Conservation (phyloP, 768 basidiomycete species). For the Strobilomyces echinocephalus region DNA sequence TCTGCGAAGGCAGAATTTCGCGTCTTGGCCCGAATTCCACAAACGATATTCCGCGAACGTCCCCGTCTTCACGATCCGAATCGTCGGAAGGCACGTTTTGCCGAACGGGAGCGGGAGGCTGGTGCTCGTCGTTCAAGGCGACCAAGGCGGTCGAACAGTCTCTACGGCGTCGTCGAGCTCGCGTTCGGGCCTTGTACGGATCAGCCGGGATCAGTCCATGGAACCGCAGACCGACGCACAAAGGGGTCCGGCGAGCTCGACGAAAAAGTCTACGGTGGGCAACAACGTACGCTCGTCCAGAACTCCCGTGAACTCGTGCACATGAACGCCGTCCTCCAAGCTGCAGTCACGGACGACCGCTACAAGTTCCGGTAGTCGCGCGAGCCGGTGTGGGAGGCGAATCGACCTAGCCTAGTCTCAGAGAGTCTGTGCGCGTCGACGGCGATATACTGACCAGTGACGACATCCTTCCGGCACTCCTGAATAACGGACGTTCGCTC, state of each 20-base stretch:
- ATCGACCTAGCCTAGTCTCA: too few relatives aligned
- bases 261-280: conserved; percentile 11
- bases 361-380: too few relatives aligned
- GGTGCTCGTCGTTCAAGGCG: background rate
- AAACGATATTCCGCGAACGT: conserved; percentile 18
- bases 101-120: background rate
- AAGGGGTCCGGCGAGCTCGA: conserved; percentile 9
- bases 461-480: conserved; percentile 12
- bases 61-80: conserved; percentile 19
- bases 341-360: background rate
- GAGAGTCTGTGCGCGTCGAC: too few relatives aligned
- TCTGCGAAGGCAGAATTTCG: conserved; percentile 1
- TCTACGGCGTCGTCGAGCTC: background rate
- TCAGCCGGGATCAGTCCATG: too few relatives aligned
- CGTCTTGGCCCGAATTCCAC: conserved; percentile 5
- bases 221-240: conserved; percentile 3
- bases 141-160: conserved; percentile 12
- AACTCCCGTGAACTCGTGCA: conserved; percentile 14
- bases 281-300: conserved; percentile 11
- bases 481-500: conserved; percentile 8
- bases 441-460: conserved; percentile 9
- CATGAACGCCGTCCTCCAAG: conserved; percentile 1
- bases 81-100: conserved; percentile 13
- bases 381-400: too few relatives aligned
- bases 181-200: too few relatives aligned